Conservation (phyloP, 495 filamentous ascomycete genomes). For the Aspergillus coremiiformis region DNA sequence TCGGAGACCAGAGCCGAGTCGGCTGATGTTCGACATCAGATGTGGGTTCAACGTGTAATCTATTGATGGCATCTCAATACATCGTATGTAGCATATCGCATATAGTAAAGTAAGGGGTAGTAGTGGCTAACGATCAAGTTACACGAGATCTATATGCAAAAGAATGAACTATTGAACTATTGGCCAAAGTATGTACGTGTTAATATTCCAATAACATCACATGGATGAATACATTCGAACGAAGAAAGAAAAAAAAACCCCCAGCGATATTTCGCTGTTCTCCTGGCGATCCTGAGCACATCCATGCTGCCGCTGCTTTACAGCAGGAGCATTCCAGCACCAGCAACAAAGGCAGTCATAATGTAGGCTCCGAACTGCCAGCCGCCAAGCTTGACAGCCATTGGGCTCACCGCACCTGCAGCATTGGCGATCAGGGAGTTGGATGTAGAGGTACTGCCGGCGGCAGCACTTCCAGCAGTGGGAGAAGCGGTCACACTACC, state of each 20-base stretch:
- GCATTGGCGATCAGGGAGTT: slow-evolving; percentile 20
- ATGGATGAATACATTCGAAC: not conserved
- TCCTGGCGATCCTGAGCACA: not conserved
- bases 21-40: not conserved
- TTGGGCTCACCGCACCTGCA: not conserved
- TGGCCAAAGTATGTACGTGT: slow-evolving; percentile 6
- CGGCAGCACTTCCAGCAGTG: slow-evolving; percentile 34
- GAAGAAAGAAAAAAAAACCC: not conserved
- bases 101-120: not conserved
- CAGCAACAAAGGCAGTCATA: slow-evolving; percentile 57
- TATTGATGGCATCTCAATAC: too few species aligned
- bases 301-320: slow-evolving; percentile 38
- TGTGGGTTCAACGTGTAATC: too few species aligned
- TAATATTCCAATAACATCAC: not conserved
- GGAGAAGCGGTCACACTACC: slow-evolving; percentile 62
- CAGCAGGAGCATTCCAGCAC: slow-evolving; percentile 69
- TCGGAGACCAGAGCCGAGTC: not conserved
- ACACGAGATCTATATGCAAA: not conserved
- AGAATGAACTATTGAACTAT: not conserved
- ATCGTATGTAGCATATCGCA: not conserved
- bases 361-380: slow-evolving; percentile 63
- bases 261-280: not conserved
- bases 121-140: not conserved
- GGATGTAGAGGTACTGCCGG: slow-evolving; percentile 14
- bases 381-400: slow-evolving; percentile 48